Evolutionary conservation across 768 basidiomycete species (phyloP).

Genomic region (Leccinum rimulosum): DNA sequence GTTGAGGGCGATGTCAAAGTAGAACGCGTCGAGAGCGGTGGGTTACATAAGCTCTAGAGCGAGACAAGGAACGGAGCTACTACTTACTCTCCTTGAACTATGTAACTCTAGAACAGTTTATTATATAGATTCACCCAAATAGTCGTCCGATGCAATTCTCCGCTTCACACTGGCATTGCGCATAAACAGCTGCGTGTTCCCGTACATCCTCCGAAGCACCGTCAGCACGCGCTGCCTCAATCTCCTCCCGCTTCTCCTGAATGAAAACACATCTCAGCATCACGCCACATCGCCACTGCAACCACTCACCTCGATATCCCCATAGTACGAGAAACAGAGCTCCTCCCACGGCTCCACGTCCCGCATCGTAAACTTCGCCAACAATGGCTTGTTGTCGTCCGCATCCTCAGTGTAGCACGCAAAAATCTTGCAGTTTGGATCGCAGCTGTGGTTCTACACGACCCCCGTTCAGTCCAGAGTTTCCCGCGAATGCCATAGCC

Average conservation of each 20-base stretch:
- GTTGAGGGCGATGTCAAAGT: slow-evolving; percentile 24
- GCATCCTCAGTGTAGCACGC: slow-evolving; percentile 79
- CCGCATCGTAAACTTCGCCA: slow-evolving; percentile 62
- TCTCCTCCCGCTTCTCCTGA: slow-evolving; percentile 46
- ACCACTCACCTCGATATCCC: slow-evolving; percentile 44
- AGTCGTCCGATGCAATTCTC: slow-evolving; percentile 46
- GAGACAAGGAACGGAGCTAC: too few relatives aligned
- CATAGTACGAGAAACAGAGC: slow-evolving; percentile 74
- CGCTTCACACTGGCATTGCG: slow-evolving; percentile 50
- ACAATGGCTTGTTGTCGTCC: slow-evolving; percentile 63
- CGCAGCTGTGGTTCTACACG: slow-evolving; percentile 84
- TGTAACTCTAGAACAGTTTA: too few relatives aligned
- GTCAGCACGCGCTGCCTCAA: slow-evolving; percentile 1
- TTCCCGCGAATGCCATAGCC: not conserved
- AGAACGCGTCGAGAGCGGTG: slow-evolving; percentile 17
- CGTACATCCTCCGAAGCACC: slow-evolving; percentile 6
- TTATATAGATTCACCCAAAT: slow-evolving; percentile 19
- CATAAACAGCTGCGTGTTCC: slow-evolving; percentile 43
- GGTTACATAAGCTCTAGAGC: too few relatives aligned
- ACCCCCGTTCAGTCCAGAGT: not conserved
- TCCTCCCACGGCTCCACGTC: slow-evolving; percentile 69
- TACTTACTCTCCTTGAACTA: too few relatives aligned
- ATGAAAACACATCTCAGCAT: not conserved
- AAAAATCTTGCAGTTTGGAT: slow-evolving; percentile 76
- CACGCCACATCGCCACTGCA: not conserved